These are phyloP conservation scores for Eruca vesicaria DNA, from an alignment of 441 rosid genomes.

Conservation along the genomic window DNA sequence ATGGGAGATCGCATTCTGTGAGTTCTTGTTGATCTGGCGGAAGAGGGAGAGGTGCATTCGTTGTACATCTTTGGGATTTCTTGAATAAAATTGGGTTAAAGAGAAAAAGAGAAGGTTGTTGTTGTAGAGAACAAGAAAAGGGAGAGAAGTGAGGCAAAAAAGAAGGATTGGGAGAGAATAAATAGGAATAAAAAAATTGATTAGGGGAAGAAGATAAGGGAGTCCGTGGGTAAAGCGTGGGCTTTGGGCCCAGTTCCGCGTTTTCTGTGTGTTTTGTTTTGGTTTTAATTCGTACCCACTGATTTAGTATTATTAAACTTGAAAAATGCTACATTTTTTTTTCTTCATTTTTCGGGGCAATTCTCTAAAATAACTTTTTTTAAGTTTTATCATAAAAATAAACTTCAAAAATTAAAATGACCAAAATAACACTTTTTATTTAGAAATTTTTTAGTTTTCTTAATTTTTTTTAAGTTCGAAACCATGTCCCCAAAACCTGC, in stretches of 20 bases:
- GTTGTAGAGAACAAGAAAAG: not conserved
- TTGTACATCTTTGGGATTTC: slow-evolving; percentile 14
- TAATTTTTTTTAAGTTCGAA: no score
- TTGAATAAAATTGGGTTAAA: not conserved
- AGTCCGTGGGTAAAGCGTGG: slow-evolving; percentile 28
- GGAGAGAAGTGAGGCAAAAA: slow-evolving; percentile 12
- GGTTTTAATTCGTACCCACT: not conserved
- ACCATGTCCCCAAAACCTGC: no score
- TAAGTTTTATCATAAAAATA: no score
- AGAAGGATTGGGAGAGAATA: slow-evolving; percentile 5
- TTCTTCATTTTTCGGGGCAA: no score
- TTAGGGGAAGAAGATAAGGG: not conserved
- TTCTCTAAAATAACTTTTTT: no score
- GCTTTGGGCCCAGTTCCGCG: slow-evolving; percentile 22
- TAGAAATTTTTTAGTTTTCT: no score
- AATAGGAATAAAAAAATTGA: not conserved
- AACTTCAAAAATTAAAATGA: no score
- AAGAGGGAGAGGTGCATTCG: slow-evolving; percentile 21
- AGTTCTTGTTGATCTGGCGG: slow-evolving; percentile 11
- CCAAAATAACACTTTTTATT: no score
- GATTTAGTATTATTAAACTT: not conserved
- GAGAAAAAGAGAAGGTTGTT: not conserved
- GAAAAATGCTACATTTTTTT: not conserved
- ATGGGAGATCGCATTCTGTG: slow-evolving; percentile 43
- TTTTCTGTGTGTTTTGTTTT: not conserved